Conservation (phyloP, 371 early-diverging fungal genomes). For the Blastocladiella emersonii region DNA sequence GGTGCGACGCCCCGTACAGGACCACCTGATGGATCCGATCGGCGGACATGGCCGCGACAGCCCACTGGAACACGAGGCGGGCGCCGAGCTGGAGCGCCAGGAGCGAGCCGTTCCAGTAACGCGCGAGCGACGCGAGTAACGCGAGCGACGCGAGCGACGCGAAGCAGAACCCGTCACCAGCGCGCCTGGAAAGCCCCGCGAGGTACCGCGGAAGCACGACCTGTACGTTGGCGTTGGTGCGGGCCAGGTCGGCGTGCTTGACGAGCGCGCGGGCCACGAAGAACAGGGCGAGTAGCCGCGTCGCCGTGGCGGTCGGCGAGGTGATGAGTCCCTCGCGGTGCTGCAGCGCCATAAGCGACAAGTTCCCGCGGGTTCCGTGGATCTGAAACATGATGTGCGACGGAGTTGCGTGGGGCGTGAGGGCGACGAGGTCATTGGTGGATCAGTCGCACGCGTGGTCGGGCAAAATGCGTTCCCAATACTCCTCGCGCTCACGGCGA, state of each 20-base stretch:
- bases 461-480: too few relatives aligned
- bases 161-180: constrained; percentile 34
- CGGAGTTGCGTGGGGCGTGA: neutral
- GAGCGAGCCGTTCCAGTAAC: constrained; percentile 74
- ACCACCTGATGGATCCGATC: constrained; percentile 31
- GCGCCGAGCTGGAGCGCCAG: constrained; percentile 30
- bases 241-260: constrained; percentile 29
- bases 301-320: constrained; percentile 45
- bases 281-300: constrained; percentile 38
- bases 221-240: constrained; percentile 28
- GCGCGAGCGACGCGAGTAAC: too few relatives aligned
- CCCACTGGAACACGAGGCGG: constrained; percentile 22
- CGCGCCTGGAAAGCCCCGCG: constrained; percentile 31
- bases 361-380: constrained; percentile 28
- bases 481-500: too few relatives aligned
- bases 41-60: constrained; percentile 33
- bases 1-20: constrained; percentile 41
- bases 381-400: neutral
- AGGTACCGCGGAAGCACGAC: constrained; percentile 34
- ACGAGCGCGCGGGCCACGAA: constrained; percentile 33
- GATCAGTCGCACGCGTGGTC: too few relatives aligned
- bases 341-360: constrained; percentile 38
- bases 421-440: neutral
- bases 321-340: constrained; percentile 21
- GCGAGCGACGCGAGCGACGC: constrained; percentile 64